Base-by-base conservation (phyloP, 768 basidiomycete species). In the Tulasnella calospora region DNA sequence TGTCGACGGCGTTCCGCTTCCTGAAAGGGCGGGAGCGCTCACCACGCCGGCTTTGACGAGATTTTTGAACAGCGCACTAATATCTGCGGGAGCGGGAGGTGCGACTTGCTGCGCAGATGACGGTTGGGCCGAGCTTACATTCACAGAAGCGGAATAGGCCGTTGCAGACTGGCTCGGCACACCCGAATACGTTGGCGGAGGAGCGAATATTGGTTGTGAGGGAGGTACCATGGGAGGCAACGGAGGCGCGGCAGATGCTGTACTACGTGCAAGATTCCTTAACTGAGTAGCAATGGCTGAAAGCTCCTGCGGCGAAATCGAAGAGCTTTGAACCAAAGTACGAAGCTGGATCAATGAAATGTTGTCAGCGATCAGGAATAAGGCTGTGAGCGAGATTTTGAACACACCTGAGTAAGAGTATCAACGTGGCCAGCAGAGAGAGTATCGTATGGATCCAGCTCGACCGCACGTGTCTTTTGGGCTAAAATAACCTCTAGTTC, bases 41-140 rank as follows among this genome's bases (percentile, higher is more conserved):
- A 94, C 89, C 12, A 94, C 88, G 78, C 94, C 94, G n/a, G 94
- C 92, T 84, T 92, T 93, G 75, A 94, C 83, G 35, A 95, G 87
- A 3, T 91, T 90, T 61, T 89, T 90, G 79, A 81, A 81, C 40
- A 81, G 46, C 9, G 70, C 36, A 71, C 69, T 75, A 36, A 81
- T 73, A 73, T 81, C 79, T 35, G 86, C 73, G 15, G 85, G 80
- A 41, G 76, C 73, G 33, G 79, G 80, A 71, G 85, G 81, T 41
- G 83, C 83, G 76, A 78, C 77, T 57, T 83, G 78, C 15, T 41
- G 84, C 84, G 83, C 82, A 55, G 81, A 81, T 15, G 82, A 69
- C 10, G 38, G 78, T 61, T 67, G 15, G 61, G 33, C 38, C 74
- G 71, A 77, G 47, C 40, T 74, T 51, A 51, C 76, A 71, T 23